Base-by-base conservation (phyloP, 2,329 filamentous ascomycete genomes). In the Chrysosporium queenslandicum region DNA sequence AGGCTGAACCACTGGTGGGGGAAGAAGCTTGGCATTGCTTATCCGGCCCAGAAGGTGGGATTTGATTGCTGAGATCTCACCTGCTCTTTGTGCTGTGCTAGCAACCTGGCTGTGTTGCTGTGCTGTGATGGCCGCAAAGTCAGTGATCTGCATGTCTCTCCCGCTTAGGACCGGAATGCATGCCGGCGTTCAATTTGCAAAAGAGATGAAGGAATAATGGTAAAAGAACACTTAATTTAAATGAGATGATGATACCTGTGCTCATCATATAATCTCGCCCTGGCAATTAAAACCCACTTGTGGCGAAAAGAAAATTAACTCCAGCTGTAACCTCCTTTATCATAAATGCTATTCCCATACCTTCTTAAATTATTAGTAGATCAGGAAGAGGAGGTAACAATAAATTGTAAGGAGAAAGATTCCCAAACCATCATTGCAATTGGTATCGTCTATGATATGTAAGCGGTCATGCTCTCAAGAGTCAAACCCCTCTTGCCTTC, bases 381-480 rank as follows among this genome's bases (percentile, higher is more conserved):
- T 18, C 32, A 18, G n/a, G 25, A 2, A 46, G 16, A 29, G 6
- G 12, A n/a, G n/a, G n/a, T n/a, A n/a, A n/a, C n/a, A n/a, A n/a
- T n/a, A n/a, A n/a, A n/a, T n/a, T n/a, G n/a, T n/a, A n/a, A n/a
- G n/a, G n/a, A n/a, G 21, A 43, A 32, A 32, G n/a, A 30, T 37
- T 45, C 48, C 40, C 25, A 51, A 23, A 36, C 39, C 29, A 45
- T 42, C 25, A 43, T 36, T 51, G 48, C 27, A 49, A 49, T 53
- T 49, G 51, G 51, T 43, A 43, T 53, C 51, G 29, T 53, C 46
- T 53, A 53, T 53, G 25, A 37, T 37, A 43, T 21, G 34, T 37
- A 32, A 43, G 29, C n/a, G 30, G 21, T 45, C 39, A 23, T 21
- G 40, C 21, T 21, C 36, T 34, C 43, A 52, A 52, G n/a, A n/a